phyloP scores from a whole-genome alignment of 345 rosid species.

The Conringia planisiliqua region DNA sequence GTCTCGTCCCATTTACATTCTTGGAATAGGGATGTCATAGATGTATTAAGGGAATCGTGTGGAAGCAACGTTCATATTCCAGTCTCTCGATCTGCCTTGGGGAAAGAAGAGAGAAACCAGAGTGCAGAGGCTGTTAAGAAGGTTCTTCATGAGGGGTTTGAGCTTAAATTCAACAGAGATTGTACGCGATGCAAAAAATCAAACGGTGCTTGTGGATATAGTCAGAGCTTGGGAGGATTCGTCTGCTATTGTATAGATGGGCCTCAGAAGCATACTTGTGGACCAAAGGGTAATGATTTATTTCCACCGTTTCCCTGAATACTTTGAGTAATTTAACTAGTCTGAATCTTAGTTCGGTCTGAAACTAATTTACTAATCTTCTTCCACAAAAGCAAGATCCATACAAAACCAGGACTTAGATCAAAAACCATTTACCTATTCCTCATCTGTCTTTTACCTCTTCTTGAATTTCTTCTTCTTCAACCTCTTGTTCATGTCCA shows the following conservation, averaged over 20 bases:
- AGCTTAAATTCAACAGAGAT: not conserved
- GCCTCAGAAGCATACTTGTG: too few species aligned
- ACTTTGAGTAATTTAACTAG: too few species aligned
- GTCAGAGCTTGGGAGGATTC: not conserved
- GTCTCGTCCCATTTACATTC: not conserved
- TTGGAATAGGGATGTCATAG: not conserved
- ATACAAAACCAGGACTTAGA: too few species aligned
- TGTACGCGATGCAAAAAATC: not conserved
- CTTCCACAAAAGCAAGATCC: not conserved
- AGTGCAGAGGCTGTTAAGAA: not conserved
- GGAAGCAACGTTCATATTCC: conserved; percentile 2
- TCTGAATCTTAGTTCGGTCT: not conserved
- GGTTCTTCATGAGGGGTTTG: conserved; percentile 33
- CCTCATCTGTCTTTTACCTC: too few species aligned
- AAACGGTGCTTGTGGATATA: conserved; percentile 34
- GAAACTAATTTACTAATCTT: not conserved
- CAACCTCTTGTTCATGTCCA: too few species aligned
- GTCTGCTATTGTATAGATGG: conserved; percentile 29
- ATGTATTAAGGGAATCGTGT: not conserved
- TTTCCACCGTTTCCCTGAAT: too few species aligned
- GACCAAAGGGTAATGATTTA: too few species aligned
- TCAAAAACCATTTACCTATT: too few species aligned
- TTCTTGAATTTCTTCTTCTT: too few species aligned
- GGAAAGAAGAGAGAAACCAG: not conserved
- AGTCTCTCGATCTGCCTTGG: not conserved